Conservation (phyloP, 495 filamentous ascomycete species). For the Aspergillus avenaceus region DNA sequence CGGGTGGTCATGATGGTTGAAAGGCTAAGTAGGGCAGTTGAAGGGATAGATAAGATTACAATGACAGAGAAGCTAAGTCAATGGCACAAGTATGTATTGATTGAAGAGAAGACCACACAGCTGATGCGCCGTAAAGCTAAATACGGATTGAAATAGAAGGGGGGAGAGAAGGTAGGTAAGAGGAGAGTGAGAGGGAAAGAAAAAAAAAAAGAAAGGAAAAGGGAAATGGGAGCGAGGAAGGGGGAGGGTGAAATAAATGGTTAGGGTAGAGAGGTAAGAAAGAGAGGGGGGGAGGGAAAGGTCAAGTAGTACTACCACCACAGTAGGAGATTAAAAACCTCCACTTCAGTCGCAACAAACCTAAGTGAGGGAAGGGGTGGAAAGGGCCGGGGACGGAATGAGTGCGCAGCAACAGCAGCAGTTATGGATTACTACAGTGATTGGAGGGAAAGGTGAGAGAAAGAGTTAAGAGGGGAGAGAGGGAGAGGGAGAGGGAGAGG, state of each 20-base stretch:
- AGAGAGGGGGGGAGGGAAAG: too few species aligned
- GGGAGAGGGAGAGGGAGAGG: background rate
- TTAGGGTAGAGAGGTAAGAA: slow-evolving; percentile 2
- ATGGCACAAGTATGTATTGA: slow-evolving; percentile 1
- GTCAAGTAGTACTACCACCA: too few species aligned
- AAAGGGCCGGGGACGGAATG: background rate
- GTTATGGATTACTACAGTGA: background rate
- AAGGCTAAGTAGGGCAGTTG: background rate
- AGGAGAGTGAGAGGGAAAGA: slow-evolving; percentile 17
- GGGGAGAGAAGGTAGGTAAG: slow-evolving; percentile 8
- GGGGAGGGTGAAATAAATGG: slow-evolving; percentile 16
- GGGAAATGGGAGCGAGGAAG: slow-evolving; percentile 17
- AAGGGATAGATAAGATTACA: slow-evolving; percentile 1
- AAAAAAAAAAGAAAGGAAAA: slow-evolving; percentile 20
- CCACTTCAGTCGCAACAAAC: background rate
- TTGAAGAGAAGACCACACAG: background rate
- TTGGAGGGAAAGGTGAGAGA: slow-evolving; percentile 1
- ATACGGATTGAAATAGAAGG: slow-evolving; percentile 6
- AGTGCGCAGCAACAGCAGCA: background rate
- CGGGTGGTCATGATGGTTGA: slow-evolving; percentile 52
- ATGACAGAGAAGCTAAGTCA: slow-evolving; percentile 9
- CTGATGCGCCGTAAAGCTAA: slow-evolving; percentile 7
- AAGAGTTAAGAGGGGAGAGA: background rate
- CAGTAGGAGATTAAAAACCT: background rate
- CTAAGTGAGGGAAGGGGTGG: slow-evolving; percentile 7